Base-by-base conservation (phyloP, 2,329 filamentous ascomycete genomes). In the Fusarium sp. region DNA sequence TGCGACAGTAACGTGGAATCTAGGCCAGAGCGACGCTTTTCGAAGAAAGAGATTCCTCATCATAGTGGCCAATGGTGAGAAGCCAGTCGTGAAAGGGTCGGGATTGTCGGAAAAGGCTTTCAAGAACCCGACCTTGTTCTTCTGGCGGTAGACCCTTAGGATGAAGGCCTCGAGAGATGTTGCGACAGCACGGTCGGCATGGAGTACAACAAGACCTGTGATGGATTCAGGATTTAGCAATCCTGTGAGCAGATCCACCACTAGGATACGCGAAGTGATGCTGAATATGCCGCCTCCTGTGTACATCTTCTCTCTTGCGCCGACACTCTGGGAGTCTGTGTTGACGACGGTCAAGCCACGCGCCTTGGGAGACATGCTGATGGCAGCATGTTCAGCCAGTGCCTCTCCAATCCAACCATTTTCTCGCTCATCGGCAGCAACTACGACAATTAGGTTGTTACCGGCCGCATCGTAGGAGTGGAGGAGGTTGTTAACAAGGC, bases 341-440 rank as follows among this genome's bases (percentile, higher is more conserved):
- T 98, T 98, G 77, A 99, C 94, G 24, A 97, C 86, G 40, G 90
- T 95, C 69, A 99, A 83, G 2, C 96, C 96, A 65, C 94, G 88
- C 48, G 94, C 93, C 73, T 91, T 90, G 17, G 91, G 88, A 19
- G 92, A 87, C 79, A 89, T 90, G 82, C 93, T 97, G 76, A 97
- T 89, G 65, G 93, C 94, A 76, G 94, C 94, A 81, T 98, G 94
- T 80, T 99, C 96, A 23, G 96, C 96, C 75, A 99, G 83, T 28
- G 94, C 93, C 82, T 98, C 96, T 70, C 96, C 96, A 62, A 99
- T 94, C 94, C 95, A 98, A 56, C 91, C 90, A 87, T 97, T 97
- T 76, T 99, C 96, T 61, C 92, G 89, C 32, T 97, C 94, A 62
- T 96, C 92, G 34, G 96, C 94, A 11, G 94, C 94, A 40, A 98